phyloP scores from a whole-genome alignment of 306 rosid species.

The Dryas drummondii region DNA sequence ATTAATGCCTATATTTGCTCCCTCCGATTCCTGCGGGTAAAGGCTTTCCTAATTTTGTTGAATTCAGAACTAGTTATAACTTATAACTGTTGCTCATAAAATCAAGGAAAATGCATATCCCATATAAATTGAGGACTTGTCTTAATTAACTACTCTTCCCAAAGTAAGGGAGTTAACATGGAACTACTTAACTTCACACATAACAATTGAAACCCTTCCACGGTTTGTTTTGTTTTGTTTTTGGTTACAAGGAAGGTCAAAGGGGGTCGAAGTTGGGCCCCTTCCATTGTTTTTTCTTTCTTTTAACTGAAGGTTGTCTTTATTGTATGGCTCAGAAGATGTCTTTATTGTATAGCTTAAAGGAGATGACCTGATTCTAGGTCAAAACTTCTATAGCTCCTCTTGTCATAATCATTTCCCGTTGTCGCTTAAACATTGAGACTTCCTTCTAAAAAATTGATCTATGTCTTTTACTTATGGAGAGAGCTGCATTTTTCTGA shows the following conservation, averaged over 20 bases:
- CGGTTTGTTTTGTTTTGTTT: too few species aligned
- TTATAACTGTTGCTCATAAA: slow-evolving; percentile 12
- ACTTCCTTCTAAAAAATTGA: too few species aligned
- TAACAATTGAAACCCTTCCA: background rate
- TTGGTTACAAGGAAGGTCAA: too few species aligned
- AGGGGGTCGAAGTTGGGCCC: too few species aligned
- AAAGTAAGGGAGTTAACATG: background rate
- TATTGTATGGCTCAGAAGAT: too few species aligned
- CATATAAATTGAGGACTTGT: background rate
- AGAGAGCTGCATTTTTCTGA: background rate
- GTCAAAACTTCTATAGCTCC: too few species aligned
- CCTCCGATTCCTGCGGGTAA: background rate
- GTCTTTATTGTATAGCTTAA: too few species aligned
- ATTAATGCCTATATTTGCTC: background rate
- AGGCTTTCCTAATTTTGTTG: background rate
- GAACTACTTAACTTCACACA: background rate
- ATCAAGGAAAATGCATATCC: background rate
- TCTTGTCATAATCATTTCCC: too few species aligned
- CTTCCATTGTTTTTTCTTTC: background rate
- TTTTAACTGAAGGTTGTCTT: background rate
- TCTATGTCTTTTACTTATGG: background rate
- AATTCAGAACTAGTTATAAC: background rate
- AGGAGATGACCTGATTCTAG: too few species aligned
- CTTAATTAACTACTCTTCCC: background rate
- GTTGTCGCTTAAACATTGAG: too few species aligned